Conservation (phyloP, 345 rosid genomes). For the Psidium guajava region DNA sequence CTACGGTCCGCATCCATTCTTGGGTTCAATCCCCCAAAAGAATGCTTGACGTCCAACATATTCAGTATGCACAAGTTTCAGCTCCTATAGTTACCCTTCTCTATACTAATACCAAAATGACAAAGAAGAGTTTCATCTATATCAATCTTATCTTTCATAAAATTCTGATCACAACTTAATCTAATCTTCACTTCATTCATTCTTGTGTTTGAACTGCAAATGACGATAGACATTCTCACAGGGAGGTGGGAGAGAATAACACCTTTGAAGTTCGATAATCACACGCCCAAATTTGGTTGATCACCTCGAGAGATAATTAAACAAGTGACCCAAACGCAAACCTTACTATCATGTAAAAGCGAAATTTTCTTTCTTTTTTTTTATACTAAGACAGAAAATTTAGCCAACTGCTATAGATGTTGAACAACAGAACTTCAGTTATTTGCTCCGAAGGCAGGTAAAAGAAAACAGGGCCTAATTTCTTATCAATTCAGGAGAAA, state of each 20-base stretch:
- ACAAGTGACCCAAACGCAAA: background rate
- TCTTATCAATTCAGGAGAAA: background rate
- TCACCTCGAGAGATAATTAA: background rate
- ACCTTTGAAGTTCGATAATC: background rate
- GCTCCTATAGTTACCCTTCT: background rate
- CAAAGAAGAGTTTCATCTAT: background rate
- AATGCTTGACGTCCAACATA: background rate
- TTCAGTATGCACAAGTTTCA: background rate
- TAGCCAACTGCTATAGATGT: background rate
- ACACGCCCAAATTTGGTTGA: background rate
- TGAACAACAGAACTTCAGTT: background rate
- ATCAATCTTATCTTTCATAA: background rate
- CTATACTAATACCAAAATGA: background rate
- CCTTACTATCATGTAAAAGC: background rate
- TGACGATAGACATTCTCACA: no score
- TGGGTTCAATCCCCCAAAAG: background rate
- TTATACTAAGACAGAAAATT: background rate
- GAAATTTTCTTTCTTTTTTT: no score
- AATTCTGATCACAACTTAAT: background rate
- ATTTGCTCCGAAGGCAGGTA: background rate
- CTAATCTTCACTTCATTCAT: background rate
- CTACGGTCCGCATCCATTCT: no score
- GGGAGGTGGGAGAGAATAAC: background rate
- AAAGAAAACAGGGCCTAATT: background rate
- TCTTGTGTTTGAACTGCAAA: no score